Percentiles rank a stretch among this genome's conserved stretches.
Conservation (phyloP, 148 eudicot genomes). For the Rhododendron kiyosumense region DNA sequence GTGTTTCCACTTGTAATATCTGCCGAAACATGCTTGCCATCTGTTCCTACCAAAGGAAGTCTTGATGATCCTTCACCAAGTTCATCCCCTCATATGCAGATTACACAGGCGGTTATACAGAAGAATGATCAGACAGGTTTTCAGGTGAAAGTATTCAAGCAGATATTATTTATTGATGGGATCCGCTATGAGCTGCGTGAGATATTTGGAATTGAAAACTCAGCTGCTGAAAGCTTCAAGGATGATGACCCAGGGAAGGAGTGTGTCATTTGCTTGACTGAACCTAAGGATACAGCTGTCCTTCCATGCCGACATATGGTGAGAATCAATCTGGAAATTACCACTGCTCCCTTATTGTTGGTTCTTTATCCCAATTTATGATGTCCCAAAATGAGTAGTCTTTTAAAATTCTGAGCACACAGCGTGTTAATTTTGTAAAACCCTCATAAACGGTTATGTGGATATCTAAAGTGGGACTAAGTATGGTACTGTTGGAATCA, state of each 20-base stretch:
- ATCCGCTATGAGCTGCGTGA: constrained; percentile 79
- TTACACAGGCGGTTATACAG: constrained; percentile 64
- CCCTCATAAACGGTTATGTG: not conserved
- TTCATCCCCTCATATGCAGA: constrained; percentile 45
- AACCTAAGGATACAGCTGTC: constrained; percentile 69
- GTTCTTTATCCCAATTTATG: not conserved
- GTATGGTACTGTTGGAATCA: not conserved
- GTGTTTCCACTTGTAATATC: constrained; percentile 68
- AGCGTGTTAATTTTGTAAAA: not conserved
- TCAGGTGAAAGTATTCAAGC: constrained; percentile 59
- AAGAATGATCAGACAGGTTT: constrained; percentile 41
- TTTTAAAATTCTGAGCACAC: not conserved
- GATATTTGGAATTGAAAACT: constrained; percentile 60
- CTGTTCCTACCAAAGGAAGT: constrained; percentile 19
- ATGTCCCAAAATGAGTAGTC: not conserved
- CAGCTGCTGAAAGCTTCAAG: constrained; percentile 40
- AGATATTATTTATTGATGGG: constrained; percentile 63
- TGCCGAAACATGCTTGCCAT: constrained; percentile 46
- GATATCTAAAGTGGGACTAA: not conserved
- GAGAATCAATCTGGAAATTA: constrained; percentile 20
- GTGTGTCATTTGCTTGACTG: constrained; percentile 84
- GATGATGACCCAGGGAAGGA: constrained; percentile 64
- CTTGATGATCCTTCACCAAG: constrained; percentile 17
- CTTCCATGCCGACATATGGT: constrained; percentile 92
- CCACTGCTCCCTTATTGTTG: not conserved